Evolutionary conservation across 2,329 filamentous ascomycete genomes (phyloP).

Genomic region (Cytospora piceae): DNA sequence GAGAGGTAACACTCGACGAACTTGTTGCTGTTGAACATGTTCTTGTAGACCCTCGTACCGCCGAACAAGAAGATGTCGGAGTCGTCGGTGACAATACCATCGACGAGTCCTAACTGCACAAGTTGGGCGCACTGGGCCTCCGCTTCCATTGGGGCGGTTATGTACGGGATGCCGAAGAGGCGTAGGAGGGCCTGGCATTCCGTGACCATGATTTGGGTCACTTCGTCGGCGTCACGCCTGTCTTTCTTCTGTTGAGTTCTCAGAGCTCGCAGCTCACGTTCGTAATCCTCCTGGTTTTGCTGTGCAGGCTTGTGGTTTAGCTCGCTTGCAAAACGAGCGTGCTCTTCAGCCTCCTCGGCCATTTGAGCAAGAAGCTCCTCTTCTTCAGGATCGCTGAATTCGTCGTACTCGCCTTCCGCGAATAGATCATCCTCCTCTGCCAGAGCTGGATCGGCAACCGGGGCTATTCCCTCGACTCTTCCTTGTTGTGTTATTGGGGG

Average conservation of each 20-base stretch:
- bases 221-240: conserved; percentile 92
- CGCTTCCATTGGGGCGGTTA: conserved; percentile 98
- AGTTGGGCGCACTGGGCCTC: conserved; percentile 97
- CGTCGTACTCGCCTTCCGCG: conserved; percentile 65
- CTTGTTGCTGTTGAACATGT: conserved; percentile 99
- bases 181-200: conserved; percentile 91
- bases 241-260: conserved; percentile 97
- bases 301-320: conserved; percentile 75
- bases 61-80: conserved; percentile 97
- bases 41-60: conserved; percentile 95
- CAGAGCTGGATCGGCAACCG: conserved; percentile 22
- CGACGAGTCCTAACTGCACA: conserved; percentile 82
- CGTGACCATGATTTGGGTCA: conserved; percentile 92
- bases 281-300: conserved; percentile 79
- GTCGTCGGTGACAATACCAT: conserved; percentile 97
- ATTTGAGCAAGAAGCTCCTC: conserved; percentile 86
- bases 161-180: conserved; percentile 92
- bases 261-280: conserved; percentile 82
- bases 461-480: conserved; percentile 35
- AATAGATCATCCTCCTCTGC: conserved; percentile 32
- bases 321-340: conserved; percentile 87
- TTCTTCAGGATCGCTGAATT: conserved; percentile 86
- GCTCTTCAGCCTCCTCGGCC: conserved; percentile 88
- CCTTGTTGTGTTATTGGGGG: conserved; percentile 33
- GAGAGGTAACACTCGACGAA: conserved; percentile 95